A percentile compares a stretch with the other conserved stretches of the same genome.
Evolutionary conservation across 2,329 filamentous ascomycete genomes (phyloP).

Genomic region (Neobulgaria alba): DNA sequence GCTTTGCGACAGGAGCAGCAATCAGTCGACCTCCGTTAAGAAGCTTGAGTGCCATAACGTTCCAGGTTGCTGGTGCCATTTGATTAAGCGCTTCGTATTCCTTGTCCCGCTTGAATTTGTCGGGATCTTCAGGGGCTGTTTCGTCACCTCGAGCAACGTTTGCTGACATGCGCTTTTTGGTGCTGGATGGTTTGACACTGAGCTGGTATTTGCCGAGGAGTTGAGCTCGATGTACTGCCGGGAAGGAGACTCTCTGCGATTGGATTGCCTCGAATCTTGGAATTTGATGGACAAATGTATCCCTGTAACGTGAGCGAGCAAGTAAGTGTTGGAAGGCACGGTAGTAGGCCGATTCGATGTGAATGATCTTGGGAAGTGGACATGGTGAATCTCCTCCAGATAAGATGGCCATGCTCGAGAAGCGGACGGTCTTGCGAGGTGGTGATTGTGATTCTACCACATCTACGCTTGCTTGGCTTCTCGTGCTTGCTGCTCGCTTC

Average conservation of each 20-base stretch:
- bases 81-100: conserved; percentile 74
- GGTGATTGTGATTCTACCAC: conserved; percentile 1
- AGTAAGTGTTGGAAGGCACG: conserved; percentile 73
- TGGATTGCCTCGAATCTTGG: conserved; percentile 85
- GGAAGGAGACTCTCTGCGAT: conserved; percentile 67
- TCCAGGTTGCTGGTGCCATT: conserved; percentile 52
- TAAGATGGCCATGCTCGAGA: conserved; percentile 41
- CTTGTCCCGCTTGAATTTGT: conserved; percentile 59
- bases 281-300: conserved; percentile 78
- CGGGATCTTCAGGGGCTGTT: conserved; percentile 51
- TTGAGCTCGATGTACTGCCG: conserved; percentile 66
- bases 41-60: conserved; percentile 50
- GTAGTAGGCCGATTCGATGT: conserved; percentile 73
- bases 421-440: conserved; percentile 68
- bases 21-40: conserved; percentile 58
- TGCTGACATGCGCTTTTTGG: conserved; percentile 61
- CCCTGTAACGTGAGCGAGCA: conserved; percentile 55
- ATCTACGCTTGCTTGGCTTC: conserved; percentile 13
- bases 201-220: conserved; percentile 81
- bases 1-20: conserved; percentile 54
- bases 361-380: conserved; percentile 41
- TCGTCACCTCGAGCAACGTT: conserved; percentile 69
- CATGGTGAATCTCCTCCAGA: conserved; percentile 20
- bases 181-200: conserved; percentile 57
- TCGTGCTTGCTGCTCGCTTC: conserved; percentile 23